Evolutionary conservation across 1,139 yeast species (phyloP).

Genomic region (Meyerozyma smithsonii): DNA sequence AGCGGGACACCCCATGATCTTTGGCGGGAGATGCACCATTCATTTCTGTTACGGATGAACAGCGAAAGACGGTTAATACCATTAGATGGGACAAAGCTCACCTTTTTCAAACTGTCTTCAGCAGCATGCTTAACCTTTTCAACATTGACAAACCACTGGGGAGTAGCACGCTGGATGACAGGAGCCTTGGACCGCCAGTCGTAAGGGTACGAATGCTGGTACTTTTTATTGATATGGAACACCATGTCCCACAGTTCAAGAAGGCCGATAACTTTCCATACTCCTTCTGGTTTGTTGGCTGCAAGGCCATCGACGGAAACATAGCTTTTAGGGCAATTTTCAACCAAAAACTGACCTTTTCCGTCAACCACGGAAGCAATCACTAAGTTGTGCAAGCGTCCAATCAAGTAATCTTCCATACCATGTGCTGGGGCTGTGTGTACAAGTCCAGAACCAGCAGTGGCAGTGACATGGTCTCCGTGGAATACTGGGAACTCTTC

Average conservation of each 20-base stretch:
- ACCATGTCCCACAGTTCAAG: slow-evolving; percentile 45
- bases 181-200: slow-evolving; percentile 98
- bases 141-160: slow-evolving; percentile 95
- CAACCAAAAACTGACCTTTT: slow-evolving; percentile 57
- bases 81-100: slow-evolving; percentile 64
- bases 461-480: slow-evolving; percentile 76
- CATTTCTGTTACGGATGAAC: slow-evolving; percentile 73
- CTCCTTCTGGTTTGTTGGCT: slow-evolving; percentile 60
- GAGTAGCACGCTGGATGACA: slow-evolving; percentile 89
- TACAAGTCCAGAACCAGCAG: slow-evolving; percentile 91
- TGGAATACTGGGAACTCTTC: slow-evolving; percentile 55
- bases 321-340: slow-evolving; percentile 37
- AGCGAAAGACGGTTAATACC: slow-evolving; percentile 70
- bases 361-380: slow-evolving; percentile 78
- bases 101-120: slow-evolving; percentile 51
- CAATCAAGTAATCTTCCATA: slow-evolving; percentile 80
- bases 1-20: slow-evolving; percentile 99
- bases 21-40: slow-evolving; percentile 98
- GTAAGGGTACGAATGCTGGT: slow-evolving; percentile 84
- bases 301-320: slow-evolving; percentile 46
- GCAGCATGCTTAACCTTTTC: slow-evolving; percentile 67
- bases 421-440: slow-evolving; percentile 99
- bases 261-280: slow-evolving; percentile 29
- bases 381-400: slow-evolving; percentile 50
- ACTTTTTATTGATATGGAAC: slow-evolving; percentile 42